Percentiles rank a stretch among this genome's conserved stretches.
Evolutionary conservation across 2,329 filamentous ascomycete genomes (phyloP).

Genomic region (Cladorrhinum sp.): DNA sequence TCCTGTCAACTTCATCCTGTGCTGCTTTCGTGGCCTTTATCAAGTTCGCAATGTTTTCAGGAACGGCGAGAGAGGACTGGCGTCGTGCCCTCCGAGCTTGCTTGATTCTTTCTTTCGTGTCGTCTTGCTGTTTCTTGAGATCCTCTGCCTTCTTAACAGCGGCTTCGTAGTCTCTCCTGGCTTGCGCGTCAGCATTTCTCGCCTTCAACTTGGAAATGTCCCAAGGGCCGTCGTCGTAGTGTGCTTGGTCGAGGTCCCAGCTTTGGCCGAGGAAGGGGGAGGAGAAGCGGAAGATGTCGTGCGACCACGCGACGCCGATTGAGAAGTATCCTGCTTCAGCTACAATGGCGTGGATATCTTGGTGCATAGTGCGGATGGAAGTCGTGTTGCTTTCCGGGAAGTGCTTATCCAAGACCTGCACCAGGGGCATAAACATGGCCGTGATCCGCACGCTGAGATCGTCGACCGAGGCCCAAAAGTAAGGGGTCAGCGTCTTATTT

Average conservation of each 20-base stretch:
- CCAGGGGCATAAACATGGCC: conserved; percentile 37
- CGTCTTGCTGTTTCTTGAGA: background rate
- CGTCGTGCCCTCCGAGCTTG: background rate
- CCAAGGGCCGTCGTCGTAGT: conserved; percentile 26
- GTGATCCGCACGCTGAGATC: conserved; percentile 33
- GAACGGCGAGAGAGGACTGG: background rate
- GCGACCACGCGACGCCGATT: conserved; percentile 31
- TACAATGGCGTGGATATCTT: conserved; percentile 34
- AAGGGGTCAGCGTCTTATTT: conserved; percentile 25
- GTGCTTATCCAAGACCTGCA: conserved; percentile 30
- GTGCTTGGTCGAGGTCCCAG: conserved; percentile 28
- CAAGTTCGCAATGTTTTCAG: background rate
- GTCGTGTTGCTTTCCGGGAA: conserved; percentile 12
- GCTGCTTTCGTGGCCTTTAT: background rate
- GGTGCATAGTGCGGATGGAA: conserved; percentile 29
- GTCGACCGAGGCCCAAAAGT: conserved; percentile 40
- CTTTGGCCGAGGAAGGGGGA: conserved; percentile 30
- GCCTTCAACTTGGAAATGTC: conserved; percentile 18
- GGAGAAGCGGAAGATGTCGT: conserved; percentile 32
- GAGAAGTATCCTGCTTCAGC: conserved; percentile 33
- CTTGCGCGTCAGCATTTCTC: background rate
- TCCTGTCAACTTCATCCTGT: background rate
- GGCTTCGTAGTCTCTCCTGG: background rate
- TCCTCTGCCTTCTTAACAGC: background rate
- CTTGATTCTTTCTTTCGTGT: background rate